A percentile compares a stretch with the other conserved stretches of the same genome.
These are phyloP conservation scores for Chlamydomonas sp. DNA, from an alignment of 139 green algal species.

Conservation along the genomic window DNA sequence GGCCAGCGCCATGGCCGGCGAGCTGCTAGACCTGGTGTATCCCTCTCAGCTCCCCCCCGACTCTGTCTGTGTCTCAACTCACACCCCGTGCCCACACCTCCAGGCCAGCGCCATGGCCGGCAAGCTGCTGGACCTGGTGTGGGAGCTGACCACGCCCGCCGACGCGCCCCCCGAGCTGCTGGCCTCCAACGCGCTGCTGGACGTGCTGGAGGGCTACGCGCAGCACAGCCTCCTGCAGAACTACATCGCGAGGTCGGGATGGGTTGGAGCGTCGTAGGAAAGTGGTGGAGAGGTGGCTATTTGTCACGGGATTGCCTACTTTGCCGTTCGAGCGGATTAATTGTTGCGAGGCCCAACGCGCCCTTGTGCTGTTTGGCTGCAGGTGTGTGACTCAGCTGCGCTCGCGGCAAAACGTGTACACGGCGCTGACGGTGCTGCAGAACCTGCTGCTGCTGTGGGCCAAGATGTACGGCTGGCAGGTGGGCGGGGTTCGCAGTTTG, in stretches of 20 bases:
- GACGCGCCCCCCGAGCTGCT: conserved; percentile 55
- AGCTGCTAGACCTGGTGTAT: conserved; percentile 62
- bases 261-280: too few species aligned
- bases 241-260: neutral
- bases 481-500: neutral
- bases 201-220: conserved; percentile 48
- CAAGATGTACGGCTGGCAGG: conserved; percentile 31
- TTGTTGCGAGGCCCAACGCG: too few species aligned
- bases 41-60: neutral
- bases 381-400: conserved; percentile 45
- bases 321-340: too few species aligned
- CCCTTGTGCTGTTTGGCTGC: too few species aligned
- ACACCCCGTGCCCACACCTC: neutral
- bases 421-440: conserved; percentile 47
- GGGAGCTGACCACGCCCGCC: conserved; percentile 61
- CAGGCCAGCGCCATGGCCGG: conserved; percentile 26
- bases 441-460: conserved; percentile 43
- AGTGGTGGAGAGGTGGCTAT: too few species aligned
- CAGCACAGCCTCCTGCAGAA: conserved; percentile 2
- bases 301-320: too few species aligned
- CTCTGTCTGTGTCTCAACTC: neutral
- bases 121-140: conserved; percentile 63
- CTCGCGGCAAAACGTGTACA: neutral
- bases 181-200: conserved; percentile 28
- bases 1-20: conserved; percentile 25